Base-by-base conservation (phyloP, 805 yeast species). In the Wickerhamiella lipophila region DNA sequence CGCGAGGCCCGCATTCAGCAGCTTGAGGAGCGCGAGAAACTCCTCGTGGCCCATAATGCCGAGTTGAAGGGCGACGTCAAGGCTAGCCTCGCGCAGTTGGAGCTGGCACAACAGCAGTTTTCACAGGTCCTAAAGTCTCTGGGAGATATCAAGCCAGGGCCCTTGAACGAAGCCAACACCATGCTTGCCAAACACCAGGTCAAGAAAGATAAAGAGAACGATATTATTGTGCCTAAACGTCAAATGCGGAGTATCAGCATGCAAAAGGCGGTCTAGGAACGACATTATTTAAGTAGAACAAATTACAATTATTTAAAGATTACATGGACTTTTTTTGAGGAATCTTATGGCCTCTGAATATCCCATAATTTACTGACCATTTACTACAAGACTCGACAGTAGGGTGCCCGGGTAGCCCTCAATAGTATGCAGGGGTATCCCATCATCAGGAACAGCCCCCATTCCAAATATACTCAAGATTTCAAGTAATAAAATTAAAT, bases 231-330 rank as follows among this genome's bases (percentile, higher is more conserved):
- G 15, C 58, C 58, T 27, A 57, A 57, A 46, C 56, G 60, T 12
- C 59, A 57, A 42, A 49, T 56, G 40, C 49, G 60, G 13, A 57
- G 59, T 13, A 56, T 56, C 19, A 57, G 60, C 46, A 26, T 52
- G 26, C 42, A 27, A 26, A 15, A 32, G 30, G 43, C 27, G 18
- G 13, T 40, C 4, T 40, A 25, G 22, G 29, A 3, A 3, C 12
- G 18, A 9, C 6, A 23, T 34, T 34, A 34, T 34, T 18, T 15
- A 16, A 34, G 19, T 34, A 4, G 38, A 16, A 7, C 15, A n/a
- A 34, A n/a, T 34, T 34, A 34, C 6, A 6, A 29, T 29, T 29
- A 29, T 29, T 13, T 29, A 29, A 29, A 29, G n/a, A 29, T 11
- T 4, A 29, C 6, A 29, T 5, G 26, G n/a, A n/a, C n/a, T n/a